Evolutionary conservation across 768 basidiomycete genomes (phyloP).

Genomic region (Suillus placidus): DNA sequence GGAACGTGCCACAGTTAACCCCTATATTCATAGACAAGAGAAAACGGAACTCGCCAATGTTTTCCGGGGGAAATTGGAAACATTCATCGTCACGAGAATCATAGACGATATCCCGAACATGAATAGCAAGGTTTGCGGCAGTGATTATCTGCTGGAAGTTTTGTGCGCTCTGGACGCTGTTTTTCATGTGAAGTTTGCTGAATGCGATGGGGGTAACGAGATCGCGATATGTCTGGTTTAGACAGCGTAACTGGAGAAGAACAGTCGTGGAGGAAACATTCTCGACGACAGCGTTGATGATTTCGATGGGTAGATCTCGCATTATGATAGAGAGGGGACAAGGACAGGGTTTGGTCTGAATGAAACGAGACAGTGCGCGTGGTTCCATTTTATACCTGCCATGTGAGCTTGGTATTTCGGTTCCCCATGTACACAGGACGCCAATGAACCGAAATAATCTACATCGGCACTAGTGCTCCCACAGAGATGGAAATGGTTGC

Average conservation of each 20-base stretch:
- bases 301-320: conserved; percentile 31
- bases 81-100: conserved; percentile 29
- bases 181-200: conserved; percentile 25
- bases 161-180: conserved; percentile 31
- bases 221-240: conserved; percentile 29
- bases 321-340: conserved; percentile 14
- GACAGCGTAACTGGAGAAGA: conserved; percentile 30
- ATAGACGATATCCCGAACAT: conserved; percentile 32
- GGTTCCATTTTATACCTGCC: not conserved
- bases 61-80: conserved; percentile 26
- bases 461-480: not conserved
- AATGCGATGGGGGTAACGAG: conserved; percentile 31
- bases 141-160: conserved; percentile 26
- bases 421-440: not conserved
- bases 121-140: conserved; percentile 24
- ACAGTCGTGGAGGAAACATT: conserved; percentile 28
- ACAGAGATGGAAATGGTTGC: not conserved
- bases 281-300: conserved; percentile 26
- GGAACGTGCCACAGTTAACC: not conserved
- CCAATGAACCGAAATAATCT: not conserved
- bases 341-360: not conserved
- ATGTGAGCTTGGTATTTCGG: not conserved
- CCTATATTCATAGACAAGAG: not conserved
- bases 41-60: conserved; percentile 14
- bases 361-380: not conserved